phyloP scores from a whole-genome alignment of 352 stramenopile genomes.

The Phytophthora melonis region DNA sequence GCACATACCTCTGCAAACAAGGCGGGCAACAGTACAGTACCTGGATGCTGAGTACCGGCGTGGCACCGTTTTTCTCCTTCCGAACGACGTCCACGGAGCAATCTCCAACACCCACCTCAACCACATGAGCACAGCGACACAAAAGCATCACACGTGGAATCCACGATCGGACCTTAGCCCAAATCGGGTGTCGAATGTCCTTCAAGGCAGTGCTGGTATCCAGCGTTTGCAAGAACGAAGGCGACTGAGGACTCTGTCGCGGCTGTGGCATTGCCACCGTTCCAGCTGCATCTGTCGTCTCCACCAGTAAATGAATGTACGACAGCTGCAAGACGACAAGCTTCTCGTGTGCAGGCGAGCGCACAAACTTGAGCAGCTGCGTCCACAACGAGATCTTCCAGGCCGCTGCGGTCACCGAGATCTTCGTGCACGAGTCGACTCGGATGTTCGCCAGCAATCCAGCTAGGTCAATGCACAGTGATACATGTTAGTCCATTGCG shows the following conservation, averaged over 20 bases:
- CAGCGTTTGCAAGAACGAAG: conserved; percentile 27
- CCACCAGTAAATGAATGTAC: conserved; percentile 49
- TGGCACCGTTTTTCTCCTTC: conserved; percentile 9
- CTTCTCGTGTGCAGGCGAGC: conserved; percentile 47
- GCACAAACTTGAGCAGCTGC: conserved; percentile 61
- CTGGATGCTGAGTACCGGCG: conserved; percentile 31
- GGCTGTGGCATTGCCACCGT: not conserved
- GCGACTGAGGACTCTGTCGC: not conserved
- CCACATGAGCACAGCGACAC: conserved; percentile 45
- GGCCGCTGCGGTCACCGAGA: conserved; percentile 48
- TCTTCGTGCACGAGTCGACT: conserved; percentile 44
- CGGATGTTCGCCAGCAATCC: conserved; percentile 62
- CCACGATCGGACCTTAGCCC: conserved; percentile 44
- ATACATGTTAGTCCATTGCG: not conserved
- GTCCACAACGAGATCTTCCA: conserved; percentile 69
- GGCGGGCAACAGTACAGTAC: conserved; percentile 3
- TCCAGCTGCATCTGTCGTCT: conserved; percentile 5
- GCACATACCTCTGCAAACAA: not conserved
- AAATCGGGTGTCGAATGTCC: conserved; percentile 49
- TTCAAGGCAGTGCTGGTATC: conserved; percentile 43
- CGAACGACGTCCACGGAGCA: conserved; percentile 50
- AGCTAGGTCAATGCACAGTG: conserved; percentile 25
- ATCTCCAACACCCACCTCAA: conserved; percentile 40
- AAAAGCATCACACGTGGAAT: conserved; percentile 50
- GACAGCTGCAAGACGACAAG: conserved; percentile 55